Percentiles rank a stretch among this genome's conserved stretches.
phyloP scores from a whole-genome alignment of 2,329 filamentous ascomycete species.

The Colletotrichum orbiculare region DNA sequence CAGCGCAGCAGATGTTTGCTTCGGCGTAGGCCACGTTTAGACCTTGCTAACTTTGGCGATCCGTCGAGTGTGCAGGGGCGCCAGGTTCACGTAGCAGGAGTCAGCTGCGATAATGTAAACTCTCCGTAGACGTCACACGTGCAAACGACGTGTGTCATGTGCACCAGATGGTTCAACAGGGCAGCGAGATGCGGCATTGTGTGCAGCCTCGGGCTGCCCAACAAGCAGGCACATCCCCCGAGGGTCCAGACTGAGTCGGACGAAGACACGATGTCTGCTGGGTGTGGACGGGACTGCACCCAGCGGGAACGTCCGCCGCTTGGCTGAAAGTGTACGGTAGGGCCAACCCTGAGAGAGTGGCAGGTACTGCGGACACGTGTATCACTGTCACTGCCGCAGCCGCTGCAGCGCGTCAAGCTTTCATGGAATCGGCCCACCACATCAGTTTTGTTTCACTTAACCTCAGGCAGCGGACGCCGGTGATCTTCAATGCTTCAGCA shows the following conservation, averaged over 20 bases:
- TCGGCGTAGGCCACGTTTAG: slow-evolving; percentile 9
- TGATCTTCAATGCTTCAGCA: slow-evolving; percentile 29
- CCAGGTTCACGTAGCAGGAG: slow-evolving; percentile 17
- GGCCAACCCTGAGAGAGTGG: background rate
- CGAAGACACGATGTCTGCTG: background rate
- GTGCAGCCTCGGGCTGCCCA: slow-evolving; percentile 9
- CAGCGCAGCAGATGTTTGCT: background rate
- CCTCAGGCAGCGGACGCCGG: slow-evolving; percentile 18
- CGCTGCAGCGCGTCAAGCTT: slow-evolving; percentile 22
- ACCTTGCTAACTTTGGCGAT: slow-evolving; percentile 6
- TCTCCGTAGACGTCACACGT: slow-evolving; percentile 11
- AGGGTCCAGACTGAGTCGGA: slow-evolving; percentile 14
- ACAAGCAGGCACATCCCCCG: slow-evolving; percentile 29
- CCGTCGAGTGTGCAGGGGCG: slow-evolving; percentile 15
- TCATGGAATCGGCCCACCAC: slow-evolving; percentile 20
- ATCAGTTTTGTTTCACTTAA: slow-evolving; percentile 36
- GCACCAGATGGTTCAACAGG: background rate
- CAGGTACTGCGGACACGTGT: background rate
- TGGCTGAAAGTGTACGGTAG: slow-evolving; percentile 6
- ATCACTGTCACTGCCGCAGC: slow-evolving; percentile 8
- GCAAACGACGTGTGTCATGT: slow-evolving; percentile 19
- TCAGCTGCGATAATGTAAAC: slow-evolving; percentile 2
- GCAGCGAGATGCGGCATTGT: slow-evolving; percentile 1
- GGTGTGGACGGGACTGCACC: background rate
- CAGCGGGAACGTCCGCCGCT: slow-evolving; percentile 30